Base-by-base conservation (phyloP, 306 rosid genomes). In the Inga oerstediana region DNA sequence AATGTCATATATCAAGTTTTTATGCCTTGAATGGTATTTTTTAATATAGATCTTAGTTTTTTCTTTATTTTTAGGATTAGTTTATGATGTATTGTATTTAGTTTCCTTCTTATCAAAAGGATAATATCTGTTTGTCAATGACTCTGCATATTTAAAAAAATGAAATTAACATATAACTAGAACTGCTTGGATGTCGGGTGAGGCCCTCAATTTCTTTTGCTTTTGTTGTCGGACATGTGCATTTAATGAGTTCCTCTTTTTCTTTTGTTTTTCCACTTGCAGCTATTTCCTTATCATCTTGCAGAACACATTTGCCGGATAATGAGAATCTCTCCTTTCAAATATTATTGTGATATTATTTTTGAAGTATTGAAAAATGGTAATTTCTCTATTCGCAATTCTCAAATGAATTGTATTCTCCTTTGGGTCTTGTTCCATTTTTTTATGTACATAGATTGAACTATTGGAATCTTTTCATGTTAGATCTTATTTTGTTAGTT, bases 281-380 rank as follows among this genome's bases (percentile, higher is more conserved):
- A 97, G 99, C 89, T 97, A 68, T 97, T 94, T 88, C 99, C 99
- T 73, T 97, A 97, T 86, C 98, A 92, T 87, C 95, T 97, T 79
- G 95, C 97, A 0, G 99, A 94, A 78, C 90, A 94, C 83, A 91
- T 97, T 87, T 97, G 98, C 86, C 98, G 98, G 66, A 98, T 97
- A 49, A 91, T 94, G 99, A 91, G 99, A 88, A 81, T 97, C 44
- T 97, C 99, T 3, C 97, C 98, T 72, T 97, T 97, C 94, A 89
- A 97, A 97, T 97, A 97, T 85, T 97, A 92, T 56, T 92, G 98
- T 80, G 99, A 97, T 89, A 97, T 97, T 94, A 86, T 94, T 83
- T 97, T 97, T 65, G 98, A 97, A 87, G 99, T 97, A 83, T 91
- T 97, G 99, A 97, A 75, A 89, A 97, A 94, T 77, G 99, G 98